Percentiles rank a stretch among this genome's conserved stretches.
Evolutionary conservation across 129 eudicot genomes (phyloP).

Genomic region (Centrapalus pauciflorus): DNA sequence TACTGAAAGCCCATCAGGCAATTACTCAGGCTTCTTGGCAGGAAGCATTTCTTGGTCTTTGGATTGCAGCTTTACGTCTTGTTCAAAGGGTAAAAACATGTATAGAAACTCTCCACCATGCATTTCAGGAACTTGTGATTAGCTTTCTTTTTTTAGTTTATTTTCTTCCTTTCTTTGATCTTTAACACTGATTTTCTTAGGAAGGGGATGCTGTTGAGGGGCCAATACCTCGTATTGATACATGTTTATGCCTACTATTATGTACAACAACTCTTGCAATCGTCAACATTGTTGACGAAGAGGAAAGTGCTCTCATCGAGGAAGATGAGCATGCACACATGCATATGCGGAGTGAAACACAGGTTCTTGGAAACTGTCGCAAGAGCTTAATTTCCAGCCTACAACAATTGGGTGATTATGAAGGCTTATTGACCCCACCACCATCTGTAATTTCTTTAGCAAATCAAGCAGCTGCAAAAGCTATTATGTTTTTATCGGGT

Average conservation of each 20-base stretch:
- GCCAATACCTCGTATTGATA: constrained; percentile 90
- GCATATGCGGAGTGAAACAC: constrained; percentile 41
- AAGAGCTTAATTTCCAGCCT: constrained; percentile 66
- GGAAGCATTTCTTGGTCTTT: constrained; percentile 84
- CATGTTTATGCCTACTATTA: constrained; percentile 88
- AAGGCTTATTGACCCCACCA: constrained; percentile 81
- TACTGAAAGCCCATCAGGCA: constrained; percentile 81
- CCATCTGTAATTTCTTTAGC: constrained; percentile 55
- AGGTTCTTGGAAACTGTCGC: constrained; percentile 54
- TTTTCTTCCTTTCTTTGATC: no score
- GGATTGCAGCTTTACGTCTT: constrained; percentile 92
- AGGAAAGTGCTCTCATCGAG: constrained; percentile 37
- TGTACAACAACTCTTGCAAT: constrained; percentile 72
- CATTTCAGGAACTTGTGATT: no score
- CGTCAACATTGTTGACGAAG: constrained; percentile 73
- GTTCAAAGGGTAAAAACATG: constrained; percentile 75
- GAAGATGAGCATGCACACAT: constrained; percentile 33
- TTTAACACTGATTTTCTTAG: constrained; percentile 39
- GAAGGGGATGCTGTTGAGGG: constrained; percentile 92
- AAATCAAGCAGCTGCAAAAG: constrained; percentile 95
- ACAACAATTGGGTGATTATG: constrained; percentile 80
- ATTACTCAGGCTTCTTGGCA: constrained; percentile 81
- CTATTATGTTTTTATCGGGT: constrained; percentile 85
- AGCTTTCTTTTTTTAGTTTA: not conserved
- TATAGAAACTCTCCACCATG: not conserved